Percentiles rank a stretch among this genome's conserved stretches.
phyloP scores from a whole-genome alignment of 441 rosid genomes.

The Adansonia gregorii region DNA sequence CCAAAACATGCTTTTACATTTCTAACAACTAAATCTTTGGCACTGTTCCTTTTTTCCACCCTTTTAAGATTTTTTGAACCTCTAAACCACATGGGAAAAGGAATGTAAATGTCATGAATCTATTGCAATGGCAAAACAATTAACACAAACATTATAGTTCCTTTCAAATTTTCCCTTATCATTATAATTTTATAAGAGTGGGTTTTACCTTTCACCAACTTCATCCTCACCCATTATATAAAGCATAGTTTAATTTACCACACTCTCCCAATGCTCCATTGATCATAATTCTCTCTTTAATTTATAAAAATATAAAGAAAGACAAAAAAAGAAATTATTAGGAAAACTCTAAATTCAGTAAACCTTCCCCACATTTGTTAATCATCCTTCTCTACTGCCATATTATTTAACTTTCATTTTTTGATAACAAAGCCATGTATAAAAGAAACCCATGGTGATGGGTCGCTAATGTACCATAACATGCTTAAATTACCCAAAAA shows the following conservation, averaged over 20 bases:
- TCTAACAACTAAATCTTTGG: not conserved
- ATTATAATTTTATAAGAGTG: not conserved
- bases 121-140: not conserved
- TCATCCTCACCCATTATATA: not conserved
- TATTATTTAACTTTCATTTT: not conserved
- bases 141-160: not conserved
- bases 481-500: not conserved
- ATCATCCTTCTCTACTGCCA: not conserved
- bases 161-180: not conserved
- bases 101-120: not conserved
- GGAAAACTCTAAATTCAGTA: not conserved
- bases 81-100: not conserved
- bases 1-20: not conserved
- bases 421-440: not conserved
- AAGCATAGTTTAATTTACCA: not conserved
- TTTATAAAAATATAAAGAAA: not conserved
- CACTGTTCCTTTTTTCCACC: not conserved
- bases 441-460: not conserved
- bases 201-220: not conserved
- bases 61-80: not conserved
- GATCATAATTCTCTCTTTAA: conserved; percentile 9
- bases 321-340: not conserved
- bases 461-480: not conserved
- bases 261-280: not conserved
- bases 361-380: conserved; percentile 14